Conservation (phyloP, 2,329 filamentous ascomycete species). For the Cytospora chrysosperma region DNA sequence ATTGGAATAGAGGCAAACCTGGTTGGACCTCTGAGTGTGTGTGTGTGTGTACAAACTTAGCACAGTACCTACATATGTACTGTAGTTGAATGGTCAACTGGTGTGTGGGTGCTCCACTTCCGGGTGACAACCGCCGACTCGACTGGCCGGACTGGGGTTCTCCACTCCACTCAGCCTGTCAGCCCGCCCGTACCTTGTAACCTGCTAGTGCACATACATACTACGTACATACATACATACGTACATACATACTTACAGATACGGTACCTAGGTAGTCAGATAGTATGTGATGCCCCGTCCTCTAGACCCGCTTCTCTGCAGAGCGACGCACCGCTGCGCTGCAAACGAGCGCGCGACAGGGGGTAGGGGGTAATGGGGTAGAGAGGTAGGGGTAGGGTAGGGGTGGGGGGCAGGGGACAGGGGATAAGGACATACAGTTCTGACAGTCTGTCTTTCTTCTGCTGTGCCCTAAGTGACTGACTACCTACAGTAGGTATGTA, state of each 20-base stretch:
- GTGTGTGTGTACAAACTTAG: no score
- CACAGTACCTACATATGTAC: no score
- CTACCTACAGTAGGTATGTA: no score
- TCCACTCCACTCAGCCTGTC: no score
- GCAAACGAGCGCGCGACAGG: not conserved
- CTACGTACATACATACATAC: no score
- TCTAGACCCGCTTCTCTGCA: conserved; percentile 15
- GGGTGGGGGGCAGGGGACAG: not conserved
- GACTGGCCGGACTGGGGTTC: conserved; percentile 18
- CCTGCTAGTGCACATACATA: no score
- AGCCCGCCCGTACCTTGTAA: no score
- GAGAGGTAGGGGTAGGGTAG: not conserved
- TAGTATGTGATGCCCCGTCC: conserved; percentile 2
- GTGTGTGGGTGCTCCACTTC: conserved; percentile 11
- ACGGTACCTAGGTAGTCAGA: no score
- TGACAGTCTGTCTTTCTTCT: no score
- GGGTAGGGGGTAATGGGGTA: not conserved
- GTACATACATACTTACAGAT: no score
- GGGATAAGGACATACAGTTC: not conserved
- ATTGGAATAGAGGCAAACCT: conserved; percentile 13
- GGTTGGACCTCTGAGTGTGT: conserved; percentile 18
- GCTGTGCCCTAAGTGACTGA: no score
- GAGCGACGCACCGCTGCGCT: conserved; percentile 3
- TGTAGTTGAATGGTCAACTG: no score
- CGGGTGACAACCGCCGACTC: not conserved